A percentile compares a stretch with the other conserved stretches of the same genome.
Conservation (phyloP, 2,329 filamentous ascomycete species). For the Berkeleyomyces basicola region DNA sequence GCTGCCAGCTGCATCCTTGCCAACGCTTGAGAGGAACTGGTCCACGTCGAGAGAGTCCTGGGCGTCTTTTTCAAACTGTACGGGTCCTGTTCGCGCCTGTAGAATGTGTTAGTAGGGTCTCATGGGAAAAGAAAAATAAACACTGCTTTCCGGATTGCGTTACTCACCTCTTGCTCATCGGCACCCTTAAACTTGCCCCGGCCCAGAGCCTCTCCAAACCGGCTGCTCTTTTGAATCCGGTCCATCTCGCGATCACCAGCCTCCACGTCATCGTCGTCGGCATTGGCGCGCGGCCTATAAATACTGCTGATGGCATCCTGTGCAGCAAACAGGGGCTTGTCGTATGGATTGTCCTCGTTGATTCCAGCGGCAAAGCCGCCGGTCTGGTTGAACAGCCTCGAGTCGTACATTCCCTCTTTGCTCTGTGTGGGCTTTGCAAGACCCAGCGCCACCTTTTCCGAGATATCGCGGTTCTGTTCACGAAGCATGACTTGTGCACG, state of each 20-base stretch:
- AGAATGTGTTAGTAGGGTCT: not conserved
- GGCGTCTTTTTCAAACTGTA: constrained; percentile 86
- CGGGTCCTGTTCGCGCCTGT: constrained; percentile 69
- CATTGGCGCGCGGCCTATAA: constrained; percentile 63
- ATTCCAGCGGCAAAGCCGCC: constrained; percentile 82
- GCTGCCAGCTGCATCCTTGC: constrained; percentile 28
- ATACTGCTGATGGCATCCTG: constrained; percentile 91
- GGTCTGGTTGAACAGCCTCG: constrained; percentile 81
- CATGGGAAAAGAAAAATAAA: not conserved
- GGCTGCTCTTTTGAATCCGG: constrained; percentile 67
- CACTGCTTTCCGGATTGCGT: not conserved
- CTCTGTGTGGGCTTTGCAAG: constrained; percentile 87
- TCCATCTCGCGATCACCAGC: constrained; percentile 70
- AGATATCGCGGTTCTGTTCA: constrained; percentile 92
- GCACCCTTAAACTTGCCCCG: constrained; percentile 83
- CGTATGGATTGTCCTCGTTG: constrained; percentile 95
- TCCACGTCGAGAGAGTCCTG: constrained; percentile 86
- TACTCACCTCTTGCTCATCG: constrained; percentile 60
- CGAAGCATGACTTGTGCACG: constrained; percentile 83
- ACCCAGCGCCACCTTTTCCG: constrained; percentile 88
- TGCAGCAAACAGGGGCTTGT: constrained; percentile 90
- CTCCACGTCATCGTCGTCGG: constrained; percentile 61
- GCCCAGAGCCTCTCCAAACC: constrained; percentile 75
- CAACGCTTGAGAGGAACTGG: constrained; percentile 74
- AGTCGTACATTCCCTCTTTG: constrained; percentile 93